Conservation (phyloP, 257 asterid genomes). For the Solanum etuberosum region DNA sequence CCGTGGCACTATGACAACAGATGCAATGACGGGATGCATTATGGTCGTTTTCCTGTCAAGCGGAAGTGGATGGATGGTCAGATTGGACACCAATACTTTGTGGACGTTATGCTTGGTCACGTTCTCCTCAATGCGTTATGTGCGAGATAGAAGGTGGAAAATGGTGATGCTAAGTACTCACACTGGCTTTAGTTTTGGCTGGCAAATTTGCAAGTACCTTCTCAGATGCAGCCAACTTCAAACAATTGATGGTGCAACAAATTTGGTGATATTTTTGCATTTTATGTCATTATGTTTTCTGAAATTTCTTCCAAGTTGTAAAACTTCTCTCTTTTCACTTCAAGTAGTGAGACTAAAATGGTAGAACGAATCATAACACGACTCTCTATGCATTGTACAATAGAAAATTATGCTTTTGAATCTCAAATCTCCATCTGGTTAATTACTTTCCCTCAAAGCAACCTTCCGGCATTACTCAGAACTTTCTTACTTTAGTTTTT, state of each 20-base stretch:
- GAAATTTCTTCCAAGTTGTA: background rate
- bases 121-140: conserved; percentile 58
- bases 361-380: too few species aligned
- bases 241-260: background rate
- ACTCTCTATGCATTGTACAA: too few species aligned
- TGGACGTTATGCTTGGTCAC: conserved; percentile 88
- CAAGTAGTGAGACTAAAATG: too few species aligned
- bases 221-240: background rate
- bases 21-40: conserved; percentile 90
- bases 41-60: conserved; percentile 79
- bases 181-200: background rate
- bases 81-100: conserved; percentile 89
- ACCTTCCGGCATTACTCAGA: too few species aligned
- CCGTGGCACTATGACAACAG: conserved; percentile 94
- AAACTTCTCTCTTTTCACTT: too few species aligned
- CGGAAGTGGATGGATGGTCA: conserved; percentile 73
- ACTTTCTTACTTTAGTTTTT: too few species aligned
- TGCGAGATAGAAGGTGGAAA: background rate
- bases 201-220: background rate
- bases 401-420: too few species aligned
- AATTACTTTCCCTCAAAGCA: too few species aligned
- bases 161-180: background rate
- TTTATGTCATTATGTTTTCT: background rate
- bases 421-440: too few species aligned
- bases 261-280: background rate